Percentiles rank a stretch among this genome's conserved stretches.
Conservation (phyloP, 225 moss, liverwort and hornwort species). For the Sphagnum contortum region DNA sequence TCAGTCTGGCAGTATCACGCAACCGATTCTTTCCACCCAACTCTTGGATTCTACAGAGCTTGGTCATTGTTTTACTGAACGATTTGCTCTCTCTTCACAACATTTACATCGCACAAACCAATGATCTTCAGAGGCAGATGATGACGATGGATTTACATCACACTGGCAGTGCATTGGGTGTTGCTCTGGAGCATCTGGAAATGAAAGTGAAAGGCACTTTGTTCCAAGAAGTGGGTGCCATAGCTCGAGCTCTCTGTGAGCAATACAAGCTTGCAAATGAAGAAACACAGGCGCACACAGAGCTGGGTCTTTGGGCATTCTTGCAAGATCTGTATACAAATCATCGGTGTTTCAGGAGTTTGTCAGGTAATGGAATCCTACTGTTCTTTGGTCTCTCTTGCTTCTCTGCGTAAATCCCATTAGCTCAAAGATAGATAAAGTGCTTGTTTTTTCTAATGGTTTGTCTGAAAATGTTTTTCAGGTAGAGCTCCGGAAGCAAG, state of each 20-base stretch:
- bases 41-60: constrained; percentile 44
- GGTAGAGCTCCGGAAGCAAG: too few relatives aligned
- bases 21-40: constrained; percentile 55
- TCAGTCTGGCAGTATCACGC: constrained; percentile 71
- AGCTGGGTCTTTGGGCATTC: constrained; percentile 52
- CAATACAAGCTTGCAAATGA: constrained; percentile 46
- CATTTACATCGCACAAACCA: constrained; percentile 50
- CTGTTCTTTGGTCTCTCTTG: too few relatives aligned
- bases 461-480: too few relatives aligned
- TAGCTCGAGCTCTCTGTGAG: constrained; percentile 79
- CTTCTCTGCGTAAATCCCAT: too few relatives aligned
- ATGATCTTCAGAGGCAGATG: constrained; percentile 31
- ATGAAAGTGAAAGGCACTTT: constrained; percentile 47
- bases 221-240: constrained; percentile 67
- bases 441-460: too few relatives aligned
- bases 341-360: constrained; percentile 46
- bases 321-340: constrained; percentile 41
- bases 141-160: constrained; percentile 3
- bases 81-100: constrained; percentile 56
- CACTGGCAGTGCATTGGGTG: constrained; percentile 26
- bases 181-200: constrained; percentile 47
- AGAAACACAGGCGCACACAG: constrained; percentile 35
- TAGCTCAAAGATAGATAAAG: too few relatives aligned
- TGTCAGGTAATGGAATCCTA: constrained; percentile 16
- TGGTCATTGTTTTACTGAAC: constrained; percentile 48